A percentile compares a stretch with the other conserved stretches of the same genome.
Evolutionary conservation across 169 alveolate species (phyloP).

Genomic region (Plasmodium reichenowi): DNA sequence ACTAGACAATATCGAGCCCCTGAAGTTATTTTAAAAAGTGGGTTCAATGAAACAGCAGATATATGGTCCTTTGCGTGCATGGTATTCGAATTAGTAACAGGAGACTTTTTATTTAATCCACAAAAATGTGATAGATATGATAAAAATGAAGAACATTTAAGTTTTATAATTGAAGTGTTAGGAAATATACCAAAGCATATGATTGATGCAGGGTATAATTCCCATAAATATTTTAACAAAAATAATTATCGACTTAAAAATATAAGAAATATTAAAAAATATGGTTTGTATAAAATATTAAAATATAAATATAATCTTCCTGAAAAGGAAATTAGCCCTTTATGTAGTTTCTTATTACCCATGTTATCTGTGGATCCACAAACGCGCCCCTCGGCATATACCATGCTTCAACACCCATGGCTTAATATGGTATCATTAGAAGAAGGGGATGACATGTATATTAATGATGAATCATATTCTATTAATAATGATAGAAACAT

Average conservation of each 20-base stretch:
- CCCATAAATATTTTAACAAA: constrained; percentile 67
- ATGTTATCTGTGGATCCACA: constrained; percentile 92
- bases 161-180: constrained; percentile 90
- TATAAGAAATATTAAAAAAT: constrained; percentile 80
- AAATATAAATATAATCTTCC: constrained; percentile 89
- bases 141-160: constrained; percentile 81
- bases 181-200: constrained; percentile 94
- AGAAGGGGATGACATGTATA: constrained; percentile 43
- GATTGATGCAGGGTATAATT: constrained; percentile 88
- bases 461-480: constrained; percentile 35
- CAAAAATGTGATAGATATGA: constrained; percentile 88
- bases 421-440: constrained; percentile 78
- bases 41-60: constrained; percentile 97
- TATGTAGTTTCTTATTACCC: constrained; percentile 88
- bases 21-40: constrained; percentile 96
- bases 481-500: constrained; percentile 21
- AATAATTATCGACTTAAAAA: constrained; percentile 49
- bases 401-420: constrained; percentile 94
- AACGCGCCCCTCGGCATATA: constrained; percentile 92
- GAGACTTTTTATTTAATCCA: constrained; percentile 98
- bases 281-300: constrained; percentile 89
- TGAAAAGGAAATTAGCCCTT: constrained; percentile 88
- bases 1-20: constrained; percentile 99
- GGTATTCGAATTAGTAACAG: constrained; percentile 98
- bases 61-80: constrained; percentile 99